phyloP scores from a whole-genome alignment of 768 basidiomycete genomes.

The Serendipita sp. region DNA sequence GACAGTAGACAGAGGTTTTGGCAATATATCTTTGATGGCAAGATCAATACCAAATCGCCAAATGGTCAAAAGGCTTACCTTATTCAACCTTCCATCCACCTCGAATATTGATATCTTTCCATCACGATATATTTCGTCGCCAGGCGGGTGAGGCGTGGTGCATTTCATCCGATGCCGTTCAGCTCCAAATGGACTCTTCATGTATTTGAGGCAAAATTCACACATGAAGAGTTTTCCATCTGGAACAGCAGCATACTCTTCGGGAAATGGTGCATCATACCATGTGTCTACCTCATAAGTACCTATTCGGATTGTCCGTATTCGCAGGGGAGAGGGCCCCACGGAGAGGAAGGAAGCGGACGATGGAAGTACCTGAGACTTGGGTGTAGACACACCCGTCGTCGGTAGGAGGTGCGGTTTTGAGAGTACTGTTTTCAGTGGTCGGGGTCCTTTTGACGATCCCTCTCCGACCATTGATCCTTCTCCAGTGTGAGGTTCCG shows the following conservation, averaged over 20 bases:
- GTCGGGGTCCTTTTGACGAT: constrained; percentile 15
- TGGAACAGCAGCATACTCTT: constrained; percentile 85
- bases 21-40: constrained; percentile 66
- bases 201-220: constrained; percentile 95
- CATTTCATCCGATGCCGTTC: constrained; percentile 84
- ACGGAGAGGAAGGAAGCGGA: constrained; percentile 11
- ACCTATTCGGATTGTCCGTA: constrained; percentile 81
- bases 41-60: neutral
- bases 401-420: constrained; percentile 23
- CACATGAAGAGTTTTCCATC: constrained; percentile 93
- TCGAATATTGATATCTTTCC: constrained; percentile 81
- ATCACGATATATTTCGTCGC: constrained; percentile 96
- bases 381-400: constrained; percentile 17
- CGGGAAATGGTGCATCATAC: constrained; percentile 98
- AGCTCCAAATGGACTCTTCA: constrained; percentile 83
- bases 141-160: constrained; percentile 86
- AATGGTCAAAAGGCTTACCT: constrained; percentile 29
- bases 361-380: constrained; percentile 9
- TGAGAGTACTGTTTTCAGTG: constrained; percentile 7
- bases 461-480: constrained; percentile 13
- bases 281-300: constrained; percentile 89
- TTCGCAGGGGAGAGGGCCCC: constrained; percentile 35
- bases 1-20: constrained; percentile 95
- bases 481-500: no score
- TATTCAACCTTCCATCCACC: constrained; percentile 95